Conservation (phyloP, 805 yeast genomes). For the Kregervanrija fluxuum region DNA sequence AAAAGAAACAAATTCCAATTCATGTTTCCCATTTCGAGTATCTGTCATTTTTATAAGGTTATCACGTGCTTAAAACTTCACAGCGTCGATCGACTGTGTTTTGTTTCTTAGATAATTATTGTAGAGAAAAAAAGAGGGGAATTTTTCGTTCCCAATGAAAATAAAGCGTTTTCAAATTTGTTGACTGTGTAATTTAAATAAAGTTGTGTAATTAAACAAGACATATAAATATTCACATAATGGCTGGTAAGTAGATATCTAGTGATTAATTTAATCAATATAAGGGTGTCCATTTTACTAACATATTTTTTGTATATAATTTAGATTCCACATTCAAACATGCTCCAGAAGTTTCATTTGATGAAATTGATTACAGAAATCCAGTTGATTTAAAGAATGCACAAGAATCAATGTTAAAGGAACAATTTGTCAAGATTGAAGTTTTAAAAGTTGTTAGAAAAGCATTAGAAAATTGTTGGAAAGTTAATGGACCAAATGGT, state of each 20-base stretch:
- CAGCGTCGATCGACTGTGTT: no score
- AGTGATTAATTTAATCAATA: no score
- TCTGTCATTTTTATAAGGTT: not conserved
- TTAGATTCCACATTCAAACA: slow-evolving; percentile 17
- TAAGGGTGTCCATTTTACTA: not conserved
- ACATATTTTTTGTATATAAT: slow-evolving; percentile 1
- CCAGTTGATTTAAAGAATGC: slow-evolving; percentile 57
- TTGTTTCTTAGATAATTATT: no score
- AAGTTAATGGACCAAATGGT: slow-evolving; percentile 54
- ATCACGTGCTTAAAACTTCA: no score
- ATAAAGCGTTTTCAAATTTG: no score
- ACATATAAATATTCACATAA: no score
- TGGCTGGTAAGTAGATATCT: no score
- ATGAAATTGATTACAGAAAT: slow-evolving; percentile 71
- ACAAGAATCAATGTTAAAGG: slow-evolving; percentile 71
- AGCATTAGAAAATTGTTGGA: slow-evolving; percentile 68
- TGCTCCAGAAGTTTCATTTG: slow-evolving; percentile 74
- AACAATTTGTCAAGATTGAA: slow-evolving; percentile 68
- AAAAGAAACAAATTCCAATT: not conserved
- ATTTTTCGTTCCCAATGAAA: no score
- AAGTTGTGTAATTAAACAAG: no score
- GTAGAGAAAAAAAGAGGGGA: no score
- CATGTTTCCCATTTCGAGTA: not conserved
- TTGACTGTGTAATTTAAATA: no score
- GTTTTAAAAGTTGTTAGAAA: slow-evolving; percentile 63